Conservation (phyloP, 2,329 filamentous ascomycete species). For the Arachnopeziza araneosa region DNA sequence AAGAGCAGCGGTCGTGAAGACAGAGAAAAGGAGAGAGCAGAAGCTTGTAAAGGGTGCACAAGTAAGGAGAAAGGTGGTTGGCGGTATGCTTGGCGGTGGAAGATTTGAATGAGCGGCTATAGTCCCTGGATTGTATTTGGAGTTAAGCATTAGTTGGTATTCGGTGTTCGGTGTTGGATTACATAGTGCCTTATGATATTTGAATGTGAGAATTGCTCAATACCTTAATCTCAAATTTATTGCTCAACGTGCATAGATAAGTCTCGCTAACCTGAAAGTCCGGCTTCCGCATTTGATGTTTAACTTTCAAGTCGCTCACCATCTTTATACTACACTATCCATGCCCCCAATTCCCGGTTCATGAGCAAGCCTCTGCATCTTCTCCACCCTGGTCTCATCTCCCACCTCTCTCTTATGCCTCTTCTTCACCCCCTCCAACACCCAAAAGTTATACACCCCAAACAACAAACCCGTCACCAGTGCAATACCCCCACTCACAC, state of each 20-base stretch:
- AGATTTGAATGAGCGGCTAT: conserved; percentile 37
- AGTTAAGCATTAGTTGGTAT: background rate
- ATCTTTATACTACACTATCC: conserved; percentile 3
- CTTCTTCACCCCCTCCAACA: conserved; percentile 22
- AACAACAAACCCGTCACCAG: conserved; percentile 20
- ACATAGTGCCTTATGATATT: background rate
- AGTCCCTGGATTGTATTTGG: background rate
- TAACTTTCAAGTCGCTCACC: too few relatives aligned
- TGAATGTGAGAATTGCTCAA: background rate
- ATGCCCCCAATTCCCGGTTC: conserved; percentile 21
- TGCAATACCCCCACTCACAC: conserved; percentile 19
- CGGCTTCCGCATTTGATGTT: too few relatives aligned
- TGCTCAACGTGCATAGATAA: too few relatives aligned
- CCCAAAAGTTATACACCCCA: conserved; percentile 25
- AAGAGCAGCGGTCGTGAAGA: conserved; percentile 48
- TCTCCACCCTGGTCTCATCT: conserved; percentile 17
- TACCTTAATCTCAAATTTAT: too few relatives aligned
- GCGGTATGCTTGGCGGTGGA: conserved; percentile 53
- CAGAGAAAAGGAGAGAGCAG: conserved; percentile 52
- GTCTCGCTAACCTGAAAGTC: too few relatives aligned
- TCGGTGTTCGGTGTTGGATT: background rate
- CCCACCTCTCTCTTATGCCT: conserved; percentile 22
- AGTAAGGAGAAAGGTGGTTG: conserved; percentile 49
- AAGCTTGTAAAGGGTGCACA: conserved; percentile 53
- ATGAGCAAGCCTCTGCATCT: conserved; percentile 17